These are phyloP conservation scores for Monosporascus sp. DNA, from an alignment of 2,329 filamentous ascomycete species.

Conservation along the genomic window DNA sequence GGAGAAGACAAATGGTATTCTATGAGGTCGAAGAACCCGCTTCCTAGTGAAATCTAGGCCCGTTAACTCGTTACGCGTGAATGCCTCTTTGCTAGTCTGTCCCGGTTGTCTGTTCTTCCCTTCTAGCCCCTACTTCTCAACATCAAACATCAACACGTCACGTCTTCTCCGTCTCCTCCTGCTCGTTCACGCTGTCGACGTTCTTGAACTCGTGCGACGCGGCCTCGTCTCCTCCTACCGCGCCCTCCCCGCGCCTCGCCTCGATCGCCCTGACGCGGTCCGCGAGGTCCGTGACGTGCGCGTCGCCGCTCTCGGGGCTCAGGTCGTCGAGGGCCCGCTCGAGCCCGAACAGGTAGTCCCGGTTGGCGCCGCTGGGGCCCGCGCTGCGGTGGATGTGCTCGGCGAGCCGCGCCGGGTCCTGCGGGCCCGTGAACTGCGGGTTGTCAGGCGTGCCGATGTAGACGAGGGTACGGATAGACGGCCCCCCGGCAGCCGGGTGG, in stretches of 20 bases:
- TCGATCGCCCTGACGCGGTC: conserved; percentile 62
- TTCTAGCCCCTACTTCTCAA: too few relatives aligned
- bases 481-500: conserved; percentile 46
- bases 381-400: conserved; percentile 70
- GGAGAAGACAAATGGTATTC: too few relatives aligned
- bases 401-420: conserved; percentile 72
- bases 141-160: conserved; percentile 1
- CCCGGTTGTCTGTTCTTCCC: too few relatives aligned
- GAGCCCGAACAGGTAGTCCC: conserved; percentile 79
- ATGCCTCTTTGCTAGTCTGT: too few relatives aligned
- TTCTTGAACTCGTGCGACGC: conserved; percentile 34
- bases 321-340: conserved; percentile 70
- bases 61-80: too few relatives aligned
- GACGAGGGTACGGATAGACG: conserved; percentile 57
- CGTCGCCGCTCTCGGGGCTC: conserved; percentile 71
- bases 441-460: conserved; percentile 95
- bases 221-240: neutral
- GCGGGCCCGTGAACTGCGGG: conserved; percentile 82
- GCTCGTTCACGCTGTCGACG: conserved; percentile 48
- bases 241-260: conserved; percentile 17
- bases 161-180: conserved; percentile 46
- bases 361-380: conserved; percentile 85
- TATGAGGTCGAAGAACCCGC: too few relatives aligned
- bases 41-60: too few relatives aligned
- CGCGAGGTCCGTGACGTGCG: conserved; percentile 79